Base-by-base conservation (phyloP, 139 green algal genomes). In the Gonium pectorale region DNA sequence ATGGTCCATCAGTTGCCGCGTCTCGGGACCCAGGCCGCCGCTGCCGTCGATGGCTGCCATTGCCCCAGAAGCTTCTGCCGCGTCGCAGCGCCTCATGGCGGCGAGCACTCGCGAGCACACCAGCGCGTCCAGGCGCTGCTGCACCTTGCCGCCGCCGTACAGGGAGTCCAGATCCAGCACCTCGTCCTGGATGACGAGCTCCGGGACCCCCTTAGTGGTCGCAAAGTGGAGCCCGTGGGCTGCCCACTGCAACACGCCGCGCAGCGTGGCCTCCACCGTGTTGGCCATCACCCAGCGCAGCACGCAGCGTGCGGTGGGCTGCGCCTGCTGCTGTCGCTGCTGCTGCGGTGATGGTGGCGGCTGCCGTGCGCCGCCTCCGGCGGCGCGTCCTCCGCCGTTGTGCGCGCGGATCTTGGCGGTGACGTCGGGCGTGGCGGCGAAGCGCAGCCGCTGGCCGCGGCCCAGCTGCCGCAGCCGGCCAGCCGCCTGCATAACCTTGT, bases 401-500 rank as follows among this genome's bases (percentile, higher is more conserved):
- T 37, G 13, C 75, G 35, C 44, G 2, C 46, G 7, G 24, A 86
- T 56, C 35, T 68, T 54, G 24, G 27, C 80, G 0, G 62, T 37
- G 11, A 89, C 35, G 26, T 91, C 88, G 0, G 27, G 2, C 0
- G 77, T 67, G 41, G 63, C 86, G 1, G 80, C 82, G 8, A 89
- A 43, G 43, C 52, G 35, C 54, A 92, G 81, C 4, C 29, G 67
- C 79, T 91, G 83, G 19, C 89, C 87, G n/a, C 79, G 73, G 52
- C 78, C 90, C 71, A 92, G 80, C 72, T 83, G 81, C 68, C 81
- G 68, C 79, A 92, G 31, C 19, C 83, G 69, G 73, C 41, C 84
- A 67, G 87, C 88, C 22, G 80, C 89, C 85, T 89, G 78, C 70
- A 73, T 92, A 2, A 93, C 79, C 87, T 93, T 90, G 66, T 92